These are phyloP conservation scores for Talaromyces amestolkiae DNA, from an alignment of 2,329 filamentous ascomycete genomes.

Conservation along the genomic window DNA sequence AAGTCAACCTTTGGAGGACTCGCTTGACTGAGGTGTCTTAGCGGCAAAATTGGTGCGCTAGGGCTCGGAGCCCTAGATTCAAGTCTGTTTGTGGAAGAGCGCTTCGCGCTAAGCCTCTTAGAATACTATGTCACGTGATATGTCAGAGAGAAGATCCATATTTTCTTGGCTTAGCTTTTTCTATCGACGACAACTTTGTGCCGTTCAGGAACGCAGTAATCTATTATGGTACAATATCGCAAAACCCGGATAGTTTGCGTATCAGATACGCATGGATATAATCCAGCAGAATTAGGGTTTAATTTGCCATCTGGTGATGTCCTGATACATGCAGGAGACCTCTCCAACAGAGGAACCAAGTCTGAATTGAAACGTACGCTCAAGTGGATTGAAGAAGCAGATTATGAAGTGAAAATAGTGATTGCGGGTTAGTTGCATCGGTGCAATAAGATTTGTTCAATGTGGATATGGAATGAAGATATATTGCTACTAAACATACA, in stretches of 20 bases:
- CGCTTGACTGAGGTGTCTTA: constrained; percentile 41
- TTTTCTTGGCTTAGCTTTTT: background rate
- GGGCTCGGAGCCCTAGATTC: constrained; percentile 36
- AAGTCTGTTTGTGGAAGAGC: background rate
- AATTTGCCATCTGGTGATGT: constrained; percentile 57
- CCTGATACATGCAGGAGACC: constrained; percentile 58
- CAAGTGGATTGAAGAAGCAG: constrained; percentile 52
- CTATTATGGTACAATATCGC: constrained; percentile 22
- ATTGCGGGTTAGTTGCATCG: constrained; percentile 47
- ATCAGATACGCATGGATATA: constrained; percentile 58
- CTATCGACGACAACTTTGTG: background rate
- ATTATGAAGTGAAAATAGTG: constrained; percentile 56
- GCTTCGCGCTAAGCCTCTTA: constrained; percentile 1
- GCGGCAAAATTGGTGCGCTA: constrained; percentile 22
- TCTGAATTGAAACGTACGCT: constrained; percentile 52
- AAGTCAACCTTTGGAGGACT: constrained; percentile 29
- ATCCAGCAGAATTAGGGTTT: constrained; percentile 48
- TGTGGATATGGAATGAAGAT: background rate
- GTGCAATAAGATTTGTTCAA: background rate
- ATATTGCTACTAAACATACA: background rate
- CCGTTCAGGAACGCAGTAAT: background rate
- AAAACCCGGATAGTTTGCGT: constrained; percentile 58
- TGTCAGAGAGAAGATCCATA: background rate
- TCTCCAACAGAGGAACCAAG: constrained; percentile 56
- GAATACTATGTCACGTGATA: background rate